These are phyloP conservation scores for Aspergillus kassunensis DNA, from an alignment of 495 filamentous ascomycete genomes.

Conservation along the genomic window DNA sequence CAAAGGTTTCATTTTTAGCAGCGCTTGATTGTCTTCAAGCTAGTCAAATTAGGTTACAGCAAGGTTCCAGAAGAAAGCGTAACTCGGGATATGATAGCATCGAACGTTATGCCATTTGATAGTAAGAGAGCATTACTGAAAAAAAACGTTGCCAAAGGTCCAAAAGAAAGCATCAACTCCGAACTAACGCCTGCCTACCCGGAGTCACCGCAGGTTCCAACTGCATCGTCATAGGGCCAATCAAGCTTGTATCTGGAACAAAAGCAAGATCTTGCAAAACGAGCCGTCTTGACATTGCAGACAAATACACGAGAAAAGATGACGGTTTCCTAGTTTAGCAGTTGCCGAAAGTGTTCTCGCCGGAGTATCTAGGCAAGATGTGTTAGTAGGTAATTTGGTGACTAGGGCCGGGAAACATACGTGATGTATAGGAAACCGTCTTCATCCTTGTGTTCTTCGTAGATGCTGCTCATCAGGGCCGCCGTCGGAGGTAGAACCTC, in stretches of 20 bases:
- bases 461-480: constrained; percentile 98
- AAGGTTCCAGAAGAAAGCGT: neutral
- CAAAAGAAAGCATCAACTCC: constrained; percentile 18
- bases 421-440: constrained; percentile 58
- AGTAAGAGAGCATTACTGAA: constrained; percentile 12
- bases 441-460: constrained; percentile 92
- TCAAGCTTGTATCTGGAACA: constrained; percentile 4
- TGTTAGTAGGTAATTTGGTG: constrained; percentile 12
- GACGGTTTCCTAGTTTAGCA: constrained; percentile 26
- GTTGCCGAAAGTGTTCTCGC: constrained; percentile 97
- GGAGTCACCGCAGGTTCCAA: constrained; percentile 15
- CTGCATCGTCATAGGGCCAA: constrained; percentile 12
- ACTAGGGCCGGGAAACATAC: constrained; percentile 30
- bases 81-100: constrained; percentile 4
- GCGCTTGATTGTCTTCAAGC: neutral
- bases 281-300: constrained; percentile 13
- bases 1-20: constrained; percentile 1
- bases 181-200: constrained; percentile 24
- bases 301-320: constrained; percentile 14
- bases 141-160: constrained; percentile 12
- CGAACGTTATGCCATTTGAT: constrained; percentile 13
- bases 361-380: constrained; percentile 69
- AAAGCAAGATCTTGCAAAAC: constrained; percentile 6
- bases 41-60: constrained; percentile 1
- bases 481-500: constrained; percentile 96